Percentiles rank a stretch among this genome's conserved stretches.
Conservation (phyloP, 176 grass and related monocot genomes). For the Triticum monococcum region DNA sequence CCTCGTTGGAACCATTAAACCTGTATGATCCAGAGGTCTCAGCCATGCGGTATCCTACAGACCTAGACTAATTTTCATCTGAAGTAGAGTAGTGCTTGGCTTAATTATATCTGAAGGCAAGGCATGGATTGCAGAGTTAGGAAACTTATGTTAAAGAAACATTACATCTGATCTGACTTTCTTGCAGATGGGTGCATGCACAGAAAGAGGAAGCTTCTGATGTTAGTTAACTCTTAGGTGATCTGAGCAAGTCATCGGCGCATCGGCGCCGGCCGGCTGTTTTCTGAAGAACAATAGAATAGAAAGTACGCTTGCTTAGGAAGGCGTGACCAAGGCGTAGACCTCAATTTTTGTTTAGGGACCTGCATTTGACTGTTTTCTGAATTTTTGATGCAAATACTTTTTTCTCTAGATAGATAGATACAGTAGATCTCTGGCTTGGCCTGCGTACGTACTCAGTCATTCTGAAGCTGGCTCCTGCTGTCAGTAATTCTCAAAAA, state of each 20-base stretch:
- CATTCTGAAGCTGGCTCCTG: too few relatives aligned
- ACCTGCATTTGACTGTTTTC: too few relatives aligned
- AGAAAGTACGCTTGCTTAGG: not conserved
- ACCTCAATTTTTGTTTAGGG: not conserved
- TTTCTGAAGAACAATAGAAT: not conserved
- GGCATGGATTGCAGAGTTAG: not conserved
- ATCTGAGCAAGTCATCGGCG: not conserved
- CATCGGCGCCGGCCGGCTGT: not conserved
- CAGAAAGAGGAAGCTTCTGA: slow-evolving; percentile 14
- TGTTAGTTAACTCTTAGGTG: not conserved
- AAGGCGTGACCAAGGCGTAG: not conserved
- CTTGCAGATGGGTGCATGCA: not conserved
- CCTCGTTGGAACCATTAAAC: not conserved
- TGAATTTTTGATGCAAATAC: too few relatives aligned
- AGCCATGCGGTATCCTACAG: too few relatives aligned
- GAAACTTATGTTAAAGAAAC: not conserved
- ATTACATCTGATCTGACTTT: slow-evolving; percentile 25
- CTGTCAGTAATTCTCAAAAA: too few relatives aligned
- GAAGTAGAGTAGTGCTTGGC: too few relatives aligned
- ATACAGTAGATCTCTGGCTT: too few relatives aligned
- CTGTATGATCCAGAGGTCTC: not conserved
- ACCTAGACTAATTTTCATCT: not conserved
- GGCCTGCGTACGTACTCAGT: too few relatives aligned
- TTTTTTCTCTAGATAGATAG: too few relatives aligned
- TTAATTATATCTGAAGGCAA: not conserved